Percentiles rank a stretch among this genome's conserved stretches.
phyloP scores from a whole-genome alignment of 2,329 filamentous ascomycete genomes.

The Colletotrichum musicola region DNA sequence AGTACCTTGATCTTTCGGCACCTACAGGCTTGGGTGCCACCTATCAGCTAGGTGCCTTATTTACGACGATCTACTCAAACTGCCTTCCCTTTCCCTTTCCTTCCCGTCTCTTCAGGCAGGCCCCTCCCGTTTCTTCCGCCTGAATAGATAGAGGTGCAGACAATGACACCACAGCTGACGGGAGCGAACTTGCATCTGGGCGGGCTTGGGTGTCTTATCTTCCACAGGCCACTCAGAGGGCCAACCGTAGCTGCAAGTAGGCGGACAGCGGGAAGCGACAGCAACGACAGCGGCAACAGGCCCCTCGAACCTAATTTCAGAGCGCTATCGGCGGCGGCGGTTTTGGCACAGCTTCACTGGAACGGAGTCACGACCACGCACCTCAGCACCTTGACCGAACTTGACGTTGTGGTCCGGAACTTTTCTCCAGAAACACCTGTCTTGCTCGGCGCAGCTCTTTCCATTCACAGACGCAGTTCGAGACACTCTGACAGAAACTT shows the following conservation, averaged over 20 bases:
- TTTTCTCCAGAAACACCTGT: constrained; percentile 16
- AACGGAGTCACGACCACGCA: background rate
- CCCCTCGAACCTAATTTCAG: background rate
- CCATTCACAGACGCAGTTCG: background rate
- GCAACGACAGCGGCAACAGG: background rate
- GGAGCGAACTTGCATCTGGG: background rate
- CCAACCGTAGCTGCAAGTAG: background rate
- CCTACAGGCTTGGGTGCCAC: no score
- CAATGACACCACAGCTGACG: background rate
- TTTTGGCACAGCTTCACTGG: constrained; percentile 7
- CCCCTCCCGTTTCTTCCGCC: background rate
- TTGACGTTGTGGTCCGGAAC: constrained; percentile 4
- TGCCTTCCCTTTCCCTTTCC: no score
- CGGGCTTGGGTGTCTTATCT: constrained; percentile 1
- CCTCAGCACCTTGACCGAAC: background rate
- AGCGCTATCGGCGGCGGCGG: background rate
- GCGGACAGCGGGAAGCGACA: background rate
- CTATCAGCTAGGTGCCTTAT: no score
- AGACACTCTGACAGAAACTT: constrained; percentile 14
- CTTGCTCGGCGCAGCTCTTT: constrained; percentile 6
- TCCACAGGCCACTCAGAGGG: background rate
- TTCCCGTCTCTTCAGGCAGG: background rate
- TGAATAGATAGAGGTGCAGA: background rate
- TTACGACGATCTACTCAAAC: no score
- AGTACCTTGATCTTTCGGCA: no score